phyloP scores from a whole-genome alignment of 1,139 yeast genomes.

The Candida albicans region DNA sequence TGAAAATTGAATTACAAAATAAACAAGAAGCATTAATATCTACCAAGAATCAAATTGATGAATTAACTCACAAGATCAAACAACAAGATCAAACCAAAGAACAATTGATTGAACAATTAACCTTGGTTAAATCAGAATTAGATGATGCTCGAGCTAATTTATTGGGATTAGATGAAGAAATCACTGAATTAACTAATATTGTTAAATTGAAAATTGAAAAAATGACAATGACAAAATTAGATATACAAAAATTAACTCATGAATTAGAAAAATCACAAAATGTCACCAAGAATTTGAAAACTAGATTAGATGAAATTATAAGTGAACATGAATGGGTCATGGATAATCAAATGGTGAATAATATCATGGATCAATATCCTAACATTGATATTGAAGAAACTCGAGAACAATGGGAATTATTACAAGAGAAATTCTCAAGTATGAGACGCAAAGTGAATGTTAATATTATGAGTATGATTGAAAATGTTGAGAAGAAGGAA shows the following conservation, averaged over 20 bases:
- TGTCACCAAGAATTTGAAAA: conserved; percentile 42
- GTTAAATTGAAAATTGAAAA: conserved; percentile 53
- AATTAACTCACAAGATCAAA: conserved; percentile 35
- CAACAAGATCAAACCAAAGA: conserved; percentile 27
- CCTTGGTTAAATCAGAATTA: conserved; percentile 41
- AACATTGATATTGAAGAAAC: conserved; percentile 64
- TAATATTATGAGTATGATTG: conserved; percentile 92
- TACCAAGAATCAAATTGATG: conserved; percentile 34
- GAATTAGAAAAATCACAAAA: conserved; percentile 60
- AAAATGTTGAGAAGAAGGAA: conserved; percentile 89
- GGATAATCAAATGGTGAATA: conserved; percentile 57
- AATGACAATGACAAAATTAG: conserved; percentile 52
- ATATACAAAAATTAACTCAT: conserved; percentile 60
- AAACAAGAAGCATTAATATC: conserved; percentile 43
- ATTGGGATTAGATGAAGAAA: conserved; percentile 75
- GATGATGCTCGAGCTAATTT: conserved; percentile 65
- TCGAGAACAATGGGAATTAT: conserved; percentile 54
- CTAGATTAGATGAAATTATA: conserved; percentile 49
- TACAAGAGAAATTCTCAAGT: conserved; percentile 64
- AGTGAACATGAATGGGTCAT: conserved; percentile 71
- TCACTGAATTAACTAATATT: conserved; percentile 59
- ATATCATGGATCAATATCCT: conserved; percentile 57
- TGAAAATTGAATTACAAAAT: conserved; percentile 53
- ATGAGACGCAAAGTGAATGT: conserved; percentile 85
- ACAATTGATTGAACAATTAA: conserved; percentile 30